Evolutionary conservation across 2,329 filamentous ascomycete genomes (phyloP).

Genomic region (Balansia obtecta): DNA sequence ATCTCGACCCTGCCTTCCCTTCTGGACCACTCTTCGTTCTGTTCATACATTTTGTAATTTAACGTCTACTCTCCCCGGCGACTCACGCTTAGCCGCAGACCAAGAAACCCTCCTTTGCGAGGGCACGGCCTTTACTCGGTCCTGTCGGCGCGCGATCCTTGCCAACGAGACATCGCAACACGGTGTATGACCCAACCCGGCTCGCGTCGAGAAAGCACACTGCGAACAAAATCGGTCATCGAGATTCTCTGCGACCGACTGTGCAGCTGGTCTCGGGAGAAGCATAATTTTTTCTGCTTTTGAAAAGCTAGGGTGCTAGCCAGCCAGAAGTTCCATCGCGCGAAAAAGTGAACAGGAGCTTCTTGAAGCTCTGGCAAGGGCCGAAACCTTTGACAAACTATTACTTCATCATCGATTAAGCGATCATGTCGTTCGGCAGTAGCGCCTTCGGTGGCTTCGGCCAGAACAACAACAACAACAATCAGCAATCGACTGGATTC

Average conservation of each 20-base stretch:
- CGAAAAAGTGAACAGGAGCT: background rate
- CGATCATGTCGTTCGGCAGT: slow-evolving; percentile 43
- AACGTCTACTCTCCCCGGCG: background rate
- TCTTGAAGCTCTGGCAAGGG: background rate
- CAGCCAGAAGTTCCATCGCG: background rate
- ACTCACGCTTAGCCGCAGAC: background rate
- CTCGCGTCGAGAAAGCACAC: background rate
- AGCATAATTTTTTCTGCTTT: background rate
- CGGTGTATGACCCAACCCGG: background rate
- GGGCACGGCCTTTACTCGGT: background rate
- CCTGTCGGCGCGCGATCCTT: background rate
- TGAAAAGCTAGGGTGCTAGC: background rate
- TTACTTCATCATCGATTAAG: slow-evolving; percentile 5
- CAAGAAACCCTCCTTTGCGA: background rate
- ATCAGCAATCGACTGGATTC: slow-evolving; percentile 30
- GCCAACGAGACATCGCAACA: slow-evolving; percentile 2
- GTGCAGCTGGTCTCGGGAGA: background rate
- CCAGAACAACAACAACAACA: slow-evolving; percentile 35
- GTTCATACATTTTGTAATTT: slow-evolving; percentile 3
- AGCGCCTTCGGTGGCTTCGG: slow-evolving; percentile 46
- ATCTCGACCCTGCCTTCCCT: slow-evolving; percentile 4
- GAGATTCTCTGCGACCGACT: background rate
- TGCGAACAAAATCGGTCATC: background rate
- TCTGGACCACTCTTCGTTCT: slow-evolving; percentile 4
- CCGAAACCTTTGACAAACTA: background rate